Evolutionary conservation across 1,284 basidiomycete genomes (phyloP), one percentile per base, ranked within the genome.

Genomic region (Amylostereum areolatum): DNA sequence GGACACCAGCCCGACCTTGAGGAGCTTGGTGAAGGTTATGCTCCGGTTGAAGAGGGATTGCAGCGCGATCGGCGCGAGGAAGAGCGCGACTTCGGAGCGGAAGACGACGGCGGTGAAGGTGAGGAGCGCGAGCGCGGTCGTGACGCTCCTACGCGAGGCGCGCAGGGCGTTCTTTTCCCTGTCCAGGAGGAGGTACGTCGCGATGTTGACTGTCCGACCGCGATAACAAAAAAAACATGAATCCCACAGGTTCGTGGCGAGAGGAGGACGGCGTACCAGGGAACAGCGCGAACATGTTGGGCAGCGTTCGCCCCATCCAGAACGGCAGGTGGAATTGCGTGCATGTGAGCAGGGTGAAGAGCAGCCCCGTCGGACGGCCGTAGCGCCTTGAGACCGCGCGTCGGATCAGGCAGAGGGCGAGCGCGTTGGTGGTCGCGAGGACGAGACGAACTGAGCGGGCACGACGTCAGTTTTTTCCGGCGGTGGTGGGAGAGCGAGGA

Each of bases 251-350:
- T 32, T 12, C 29, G 28, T 5, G 8, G 29, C 10, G 25, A 7
- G 7, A 25, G 11, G 33, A 27, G n/a, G 8, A 37, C 24, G 32
- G 27, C 50, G 18, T 35, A 94, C 92, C 85, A 46, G 85, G 80
- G 7, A 89, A 74, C 18, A 96, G 71, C 3, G 93, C 93, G 54
- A 94, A 83, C 80, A 94, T 95, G 65, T 99, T 99, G 0, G 96
- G 95, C 11, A 97, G 70, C 0, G 96, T 97, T 43, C 96, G 73
- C 3, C 92, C 83, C 68, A 92, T 88, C 85, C 93, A 99, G 66
- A 93, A 99, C 3, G 85, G 83, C 9, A 94, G 66, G 65, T 98
- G 96, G 63, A 97, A 98, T 63, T 97, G 93, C 0, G 81, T 80
- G 51, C 83, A 77, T 1, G 84, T 83, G 25, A 97, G 62, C 0